Evolutionary conservation across 495 filamentous ascomycete genomes (phyloP).

Genomic region (Xylaria longipes): DNA sequence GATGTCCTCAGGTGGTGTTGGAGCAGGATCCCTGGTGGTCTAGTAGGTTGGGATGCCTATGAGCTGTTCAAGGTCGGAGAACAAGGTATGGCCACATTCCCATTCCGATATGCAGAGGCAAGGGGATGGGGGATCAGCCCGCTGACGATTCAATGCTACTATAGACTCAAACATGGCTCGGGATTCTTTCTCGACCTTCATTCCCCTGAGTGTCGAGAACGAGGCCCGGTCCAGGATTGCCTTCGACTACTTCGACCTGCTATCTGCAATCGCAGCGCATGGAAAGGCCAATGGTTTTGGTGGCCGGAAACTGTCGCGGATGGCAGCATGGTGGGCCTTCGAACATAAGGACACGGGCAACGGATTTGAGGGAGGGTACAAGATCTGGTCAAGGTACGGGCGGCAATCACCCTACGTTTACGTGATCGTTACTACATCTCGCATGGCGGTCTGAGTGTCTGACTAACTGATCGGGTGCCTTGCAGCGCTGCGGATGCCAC

Average conservation of each 20-base stretch:
- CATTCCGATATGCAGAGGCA: neutral
- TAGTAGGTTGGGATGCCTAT: conserved; percentile 97
- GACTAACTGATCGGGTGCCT: conserved; percentile 39
- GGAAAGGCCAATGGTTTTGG: conserved; percentile 93
- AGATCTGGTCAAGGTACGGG: conserved; percentile 69
- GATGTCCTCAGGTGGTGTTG: conserved; percentile 99
- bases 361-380: conserved; percentile 97
- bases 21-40: conserved; percentile 88
- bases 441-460: neutral
- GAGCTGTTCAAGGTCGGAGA: conserved; percentile 95
- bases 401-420: conserved; percentile 8
- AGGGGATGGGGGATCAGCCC: conserved; percentile 13
- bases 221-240: conserved; percentile 87
- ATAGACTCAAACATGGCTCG: conserved; percentile 90
- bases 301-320: conserved; percentile 89
- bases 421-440: conserved; percentile 13
- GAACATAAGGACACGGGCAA: conserved; percentile 83
- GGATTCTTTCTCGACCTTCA: conserved; percentile 94
- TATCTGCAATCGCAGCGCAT: conserved; percentile 79
- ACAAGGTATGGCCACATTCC: conserved; percentile 65
- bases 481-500: conserved; percentile 89
- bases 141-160: conserved; percentile 19
- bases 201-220: conserved; percentile 91
- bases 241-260: conserved; percentile 94
- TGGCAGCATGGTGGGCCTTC: conserved; percentile 99